phyloP scores from a whole-genome alignment of 805 yeast genomes.

The Candida quercuum region DNA sequence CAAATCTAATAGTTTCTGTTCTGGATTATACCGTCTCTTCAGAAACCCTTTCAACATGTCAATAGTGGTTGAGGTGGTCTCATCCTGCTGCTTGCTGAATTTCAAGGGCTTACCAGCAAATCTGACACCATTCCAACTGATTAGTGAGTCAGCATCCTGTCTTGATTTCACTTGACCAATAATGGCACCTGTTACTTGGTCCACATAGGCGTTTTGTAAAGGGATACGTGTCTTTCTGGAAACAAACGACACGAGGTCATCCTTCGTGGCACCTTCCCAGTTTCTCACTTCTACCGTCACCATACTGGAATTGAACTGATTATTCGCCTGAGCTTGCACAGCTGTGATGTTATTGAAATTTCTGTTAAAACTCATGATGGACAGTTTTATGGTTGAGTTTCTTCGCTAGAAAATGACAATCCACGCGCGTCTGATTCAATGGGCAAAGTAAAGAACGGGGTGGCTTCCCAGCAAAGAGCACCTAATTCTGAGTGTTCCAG shows the following conservation, averaged over 20 bases:
- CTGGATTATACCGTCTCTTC: slow-evolving; percentile 60
- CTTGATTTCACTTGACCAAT: slow-evolving; percentile 52
- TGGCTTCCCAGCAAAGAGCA: no score
- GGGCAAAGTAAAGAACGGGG: no score
- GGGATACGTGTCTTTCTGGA: slow-evolving; percentile 59
- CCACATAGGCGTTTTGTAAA: slow-evolving; percentile 44
- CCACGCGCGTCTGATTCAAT: no score
- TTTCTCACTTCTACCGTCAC: slow-evolving; percentile 61
- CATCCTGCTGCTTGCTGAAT: slow-evolving; percentile 27
- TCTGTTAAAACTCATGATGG: background rate
- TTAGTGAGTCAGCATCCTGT: slow-evolving; percentile 53
- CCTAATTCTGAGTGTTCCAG: no score
- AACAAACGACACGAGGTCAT: slow-evolving; percentile 64
- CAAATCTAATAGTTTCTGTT: slow-evolving; percentile 62
- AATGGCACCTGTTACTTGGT: slow-evolving; percentile 45
- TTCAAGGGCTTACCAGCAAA: slow-evolving; percentile 72
- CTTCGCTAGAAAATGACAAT: no score
- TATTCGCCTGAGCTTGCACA: background rate
- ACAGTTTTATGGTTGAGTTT: no score
- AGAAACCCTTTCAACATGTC: slow-evolving; percentile 59
- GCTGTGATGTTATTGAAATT: background rate
- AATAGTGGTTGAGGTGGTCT: slow-evolving; percentile 42
- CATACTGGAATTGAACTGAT: slow-evolving; percentile 22
- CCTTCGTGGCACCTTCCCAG: slow-evolving; percentile 76
- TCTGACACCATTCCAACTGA: slow-evolving; percentile 66